A percentile compares a stretch with the other conserved stretches of the same genome.
Conservation (phyloP, 768 basidiomycete genomes). For the Trametes sanguinea region DNA sequence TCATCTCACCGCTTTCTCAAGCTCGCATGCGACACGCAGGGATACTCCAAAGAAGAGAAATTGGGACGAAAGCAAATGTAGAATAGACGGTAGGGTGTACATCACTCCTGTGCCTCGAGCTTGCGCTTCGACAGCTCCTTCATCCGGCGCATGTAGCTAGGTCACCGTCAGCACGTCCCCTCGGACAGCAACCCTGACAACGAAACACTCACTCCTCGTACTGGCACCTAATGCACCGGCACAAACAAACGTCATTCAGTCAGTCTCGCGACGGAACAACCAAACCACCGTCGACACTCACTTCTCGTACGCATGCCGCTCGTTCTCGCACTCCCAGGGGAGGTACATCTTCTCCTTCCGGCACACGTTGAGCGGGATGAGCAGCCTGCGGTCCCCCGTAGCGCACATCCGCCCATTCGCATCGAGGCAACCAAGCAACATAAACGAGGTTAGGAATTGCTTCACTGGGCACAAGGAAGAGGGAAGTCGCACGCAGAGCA, state of each 20-base stretch:
- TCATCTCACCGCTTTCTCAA: neutral
- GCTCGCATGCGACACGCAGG: neutral
- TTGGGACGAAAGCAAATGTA: conserved; percentile 11
- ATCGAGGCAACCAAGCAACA: too few relatives aligned
- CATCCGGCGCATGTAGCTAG: conserved; percentile 87
- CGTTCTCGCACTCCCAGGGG: conserved; percentile 94
- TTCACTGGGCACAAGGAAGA: too few relatives aligned
- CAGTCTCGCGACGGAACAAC: neutral
- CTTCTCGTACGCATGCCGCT: conserved; percentile 87
- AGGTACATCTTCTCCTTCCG: conserved; percentile 75
- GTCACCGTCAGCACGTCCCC: conserved; percentile 5
- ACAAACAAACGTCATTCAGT: neutral
- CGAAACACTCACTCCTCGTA: conserved; percentile 75
- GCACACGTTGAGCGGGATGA: conserved; percentile 88
- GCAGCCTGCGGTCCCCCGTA: conserved; percentile 54
- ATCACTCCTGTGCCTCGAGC: conserved; percentile 39
- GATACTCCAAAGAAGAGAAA: neutral
- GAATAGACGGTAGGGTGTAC: neutral
- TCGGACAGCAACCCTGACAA: neutral
- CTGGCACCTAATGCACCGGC: conserved; percentile 65
- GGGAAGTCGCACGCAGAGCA: conserved; percentile 78
- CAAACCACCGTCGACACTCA: conserved; percentile 38
- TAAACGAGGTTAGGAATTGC: too few relatives aligned
- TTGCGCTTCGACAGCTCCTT: conserved; percentile 79
- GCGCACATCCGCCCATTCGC: too few relatives aligned